Evolutionary conservation across 805 yeast species (phyloP).

Genomic region (Zygotorulaspora florentina): DNA sequence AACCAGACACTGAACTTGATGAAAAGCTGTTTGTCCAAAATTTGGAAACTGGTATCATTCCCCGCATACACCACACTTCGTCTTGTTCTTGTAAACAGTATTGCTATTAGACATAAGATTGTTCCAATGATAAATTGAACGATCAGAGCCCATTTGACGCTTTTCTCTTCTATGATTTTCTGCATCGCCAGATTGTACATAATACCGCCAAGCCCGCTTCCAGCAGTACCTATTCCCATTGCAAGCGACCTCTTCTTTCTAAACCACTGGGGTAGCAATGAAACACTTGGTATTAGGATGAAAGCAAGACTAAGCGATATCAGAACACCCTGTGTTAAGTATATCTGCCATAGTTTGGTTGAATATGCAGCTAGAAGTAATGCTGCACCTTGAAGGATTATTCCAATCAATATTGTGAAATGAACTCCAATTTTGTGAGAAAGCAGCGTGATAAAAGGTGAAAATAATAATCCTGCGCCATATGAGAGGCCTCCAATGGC

Average conservation of each 20-base stretch:
- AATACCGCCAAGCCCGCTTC: slow-evolving; percentile 44
- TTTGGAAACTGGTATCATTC: slow-evolving; percentile 22
- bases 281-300: slow-evolving; percentile 44
- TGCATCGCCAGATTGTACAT: slow-evolving; percentile 39
- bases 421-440: slow-evolving; percentile 45
- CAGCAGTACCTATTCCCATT: slow-evolving; percentile 37
- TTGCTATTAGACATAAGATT: slow-evolving; percentile 30
- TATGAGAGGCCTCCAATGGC: slow-evolving; percentile 56
- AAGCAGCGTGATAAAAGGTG: slow-evolving; percentile 46
- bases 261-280: slow-evolving; percentile 56
- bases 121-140: slow-evolving; percentile 39
- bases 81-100: slow-evolving; percentile 38
- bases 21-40: slow-evolving; percentile 43
- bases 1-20: slow-evolving; percentile 42
- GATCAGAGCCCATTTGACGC: slow-evolving; percentile 36
- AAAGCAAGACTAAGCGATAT: slow-evolving; percentile 51
- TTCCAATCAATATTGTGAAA: slow-evolving; percentile 42
- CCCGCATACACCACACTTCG: slow-evolving; percentile 15
- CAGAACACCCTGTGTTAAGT: slow-evolving; percentile 53
- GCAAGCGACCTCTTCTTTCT: slow-evolving; percentile 44
- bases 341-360: slow-evolving; percentile 51
- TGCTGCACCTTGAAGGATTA: slow-evolving; percentile 44
- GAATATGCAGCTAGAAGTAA: slow-evolving; percentile 50
- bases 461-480: slow-evolving; percentile 47
- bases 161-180: slow-evolving; percentile 31